phyloP scores from a whole-genome alignment of 495 filamentous ascomycete species.

The Thermothielavioides terrestris region DNA sequence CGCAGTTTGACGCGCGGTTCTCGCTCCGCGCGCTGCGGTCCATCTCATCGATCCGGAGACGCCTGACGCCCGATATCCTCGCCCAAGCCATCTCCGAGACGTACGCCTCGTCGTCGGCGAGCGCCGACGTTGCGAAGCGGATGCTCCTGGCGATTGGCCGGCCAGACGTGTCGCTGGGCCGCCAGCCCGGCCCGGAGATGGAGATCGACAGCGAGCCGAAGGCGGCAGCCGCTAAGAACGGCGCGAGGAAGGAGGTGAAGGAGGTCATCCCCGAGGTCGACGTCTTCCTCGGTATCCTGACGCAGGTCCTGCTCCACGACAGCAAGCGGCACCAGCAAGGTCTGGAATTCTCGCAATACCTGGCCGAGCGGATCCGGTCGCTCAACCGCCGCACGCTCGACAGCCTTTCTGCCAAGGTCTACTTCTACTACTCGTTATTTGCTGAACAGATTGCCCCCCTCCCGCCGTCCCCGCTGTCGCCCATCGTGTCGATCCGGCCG shows the following conservation, averaged over 20 bases:
- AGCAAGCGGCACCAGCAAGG: conserved; percentile 68
- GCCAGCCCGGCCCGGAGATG: conserved; percentile 54
- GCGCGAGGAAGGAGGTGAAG: conserved; percentile 52
- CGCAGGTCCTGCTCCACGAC: conserved; percentile 85
- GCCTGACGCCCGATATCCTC: conserved; percentile 72
- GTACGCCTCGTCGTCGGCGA: conserved; percentile 49
- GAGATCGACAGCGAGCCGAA: conserved; percentile 62
- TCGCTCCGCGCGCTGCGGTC: conserved; percentile 87
- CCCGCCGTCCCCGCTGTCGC: conserved; percentile 76
- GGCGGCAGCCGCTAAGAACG: conserved; percentile 38
- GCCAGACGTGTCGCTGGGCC: conserved; percentile 50
- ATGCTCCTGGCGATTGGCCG: conserved; percentile 61
- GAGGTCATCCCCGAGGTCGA: conserved; percentile 85
- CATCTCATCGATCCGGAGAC: conserved; percentile 90
- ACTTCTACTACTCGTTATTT: conserved; percentile 96
- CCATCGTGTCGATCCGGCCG: conserved; percentile 76
- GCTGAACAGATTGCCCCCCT: conserved; percentile 79
- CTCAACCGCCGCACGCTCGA: conserved; percentile 92
- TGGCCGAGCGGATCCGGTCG: conserved; percentile 75
- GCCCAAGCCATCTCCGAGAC: conserved; percentile 72
- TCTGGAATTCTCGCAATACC: conserved; percentile 68
- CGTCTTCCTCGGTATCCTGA: conserved; percentile 79
- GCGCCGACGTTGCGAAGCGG: conserved; percentile 56
- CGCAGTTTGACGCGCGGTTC: conserved; percentile 91
- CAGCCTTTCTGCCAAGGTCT: conserved; percentile 85